These are phyloP conservation scores for Purshia tridentata DNA, from an alignment of 306 rosid genomes.

Conservation along the genomic window DNA sequence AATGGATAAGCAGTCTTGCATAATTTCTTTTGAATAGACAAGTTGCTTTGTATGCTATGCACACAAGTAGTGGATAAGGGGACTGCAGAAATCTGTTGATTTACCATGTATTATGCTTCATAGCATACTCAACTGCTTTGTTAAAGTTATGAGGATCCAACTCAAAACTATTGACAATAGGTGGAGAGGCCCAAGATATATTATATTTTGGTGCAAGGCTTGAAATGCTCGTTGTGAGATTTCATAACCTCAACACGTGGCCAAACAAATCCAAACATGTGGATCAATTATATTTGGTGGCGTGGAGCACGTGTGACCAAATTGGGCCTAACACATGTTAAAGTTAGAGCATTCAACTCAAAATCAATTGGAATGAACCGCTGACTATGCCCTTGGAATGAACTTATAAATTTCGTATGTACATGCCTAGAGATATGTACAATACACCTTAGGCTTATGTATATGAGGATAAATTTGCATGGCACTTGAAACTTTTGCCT, in stretches of 20 bases:
- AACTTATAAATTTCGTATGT: neutral
- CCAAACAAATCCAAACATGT: no score
- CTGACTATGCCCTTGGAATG: neutral
- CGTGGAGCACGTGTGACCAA: no score
- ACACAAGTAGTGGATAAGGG: neutral
- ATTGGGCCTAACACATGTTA: no score
- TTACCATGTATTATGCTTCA: neutral
- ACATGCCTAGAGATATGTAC: neutral
- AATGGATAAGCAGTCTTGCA: neutral
- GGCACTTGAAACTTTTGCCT: neutral
- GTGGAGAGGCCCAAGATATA: no score
- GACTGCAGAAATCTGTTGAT: neutral
- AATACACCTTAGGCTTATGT: neutral
- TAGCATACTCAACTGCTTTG: neutral
- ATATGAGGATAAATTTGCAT: neutral
- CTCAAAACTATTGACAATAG: no score
- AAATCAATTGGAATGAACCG: neutral
- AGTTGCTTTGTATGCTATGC: neutral
- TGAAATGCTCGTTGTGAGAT: no score
- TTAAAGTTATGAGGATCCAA: no score
- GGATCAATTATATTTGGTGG: no score
- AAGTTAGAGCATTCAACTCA: no score
- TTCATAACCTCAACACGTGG: no score
- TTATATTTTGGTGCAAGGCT: no score
- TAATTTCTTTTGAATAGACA: neutral